Evolutionary conservation across 192 early-diverging fungal species (phyloP).

Genomic region (Backusella liffmaniae): DNA sequence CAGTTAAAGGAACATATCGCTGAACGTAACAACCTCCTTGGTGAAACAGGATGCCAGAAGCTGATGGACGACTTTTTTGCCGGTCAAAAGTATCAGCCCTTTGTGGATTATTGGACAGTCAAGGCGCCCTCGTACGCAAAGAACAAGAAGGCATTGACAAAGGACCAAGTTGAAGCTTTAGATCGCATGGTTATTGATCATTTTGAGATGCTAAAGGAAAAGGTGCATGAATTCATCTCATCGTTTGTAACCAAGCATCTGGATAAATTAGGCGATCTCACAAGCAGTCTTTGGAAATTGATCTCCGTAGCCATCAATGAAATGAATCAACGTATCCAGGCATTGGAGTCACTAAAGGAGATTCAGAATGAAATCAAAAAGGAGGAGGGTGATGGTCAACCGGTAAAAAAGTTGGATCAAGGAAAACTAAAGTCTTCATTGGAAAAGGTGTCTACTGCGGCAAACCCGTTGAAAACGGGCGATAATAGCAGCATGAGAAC

Average conservation of each 20-base stretch:
- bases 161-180: not conserved
- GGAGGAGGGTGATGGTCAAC: not conserved
- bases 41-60: constrained; percentile 14
- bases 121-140: not conserved
- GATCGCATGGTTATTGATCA: not conserved
- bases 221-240: not conserved
- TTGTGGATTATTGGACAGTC: constrained; percentile 51
- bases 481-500: not conserved
- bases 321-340: not conserved
- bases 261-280: not conserved
- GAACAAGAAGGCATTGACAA: not conserved
- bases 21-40: constrained; percentile 23
- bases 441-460: not conserved
- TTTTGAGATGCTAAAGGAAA: not conserved
- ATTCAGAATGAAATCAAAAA: not conserved
- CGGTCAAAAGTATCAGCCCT: constrained; percentile 29
- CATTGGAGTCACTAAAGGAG: not conserved
- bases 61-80: constrained; percentile 23
- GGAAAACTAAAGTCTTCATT: not conserved
- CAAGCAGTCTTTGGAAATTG: not conserved
- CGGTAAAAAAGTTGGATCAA: not conserved
- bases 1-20: constrained; percentile 12
- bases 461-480: not conserved
- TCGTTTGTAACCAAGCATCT: not conserved
- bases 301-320: not conserved